Conservation (phyloP, 805 yeast species). For the Tetrapisispora pingtungensis region DNA sequence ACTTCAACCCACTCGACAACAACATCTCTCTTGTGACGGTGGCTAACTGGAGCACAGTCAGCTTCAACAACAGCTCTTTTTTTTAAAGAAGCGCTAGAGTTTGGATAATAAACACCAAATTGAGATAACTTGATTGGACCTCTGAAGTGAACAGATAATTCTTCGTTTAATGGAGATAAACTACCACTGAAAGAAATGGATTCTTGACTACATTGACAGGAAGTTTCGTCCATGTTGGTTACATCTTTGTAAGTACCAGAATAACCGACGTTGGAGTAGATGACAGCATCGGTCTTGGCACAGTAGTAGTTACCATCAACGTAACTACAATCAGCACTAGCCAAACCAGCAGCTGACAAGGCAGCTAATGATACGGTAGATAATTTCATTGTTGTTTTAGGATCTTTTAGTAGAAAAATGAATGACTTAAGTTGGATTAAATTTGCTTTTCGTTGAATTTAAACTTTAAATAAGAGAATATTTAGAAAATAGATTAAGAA, state of each 20-base stretch:
- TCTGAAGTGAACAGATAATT: slow-evolving; percentile 66
- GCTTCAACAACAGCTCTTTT: slow-evolving; percentile 32
- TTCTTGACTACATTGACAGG: slow-evolving; percentile 62
- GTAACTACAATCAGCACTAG: slow-evolving; percentile 35
- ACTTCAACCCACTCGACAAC: slow-evolving; percentile 60
- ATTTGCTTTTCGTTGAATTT: neutral
- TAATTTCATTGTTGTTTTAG: slow-evolving; percentile 1
- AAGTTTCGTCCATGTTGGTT: slow-evolving; percentile 59
- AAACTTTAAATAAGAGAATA: neutral
- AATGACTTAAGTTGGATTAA: slow-evolving; percentile 23
- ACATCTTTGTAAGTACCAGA: slow-evolving; percentile 78
- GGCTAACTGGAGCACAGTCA: slow-evolving; percentile 16
- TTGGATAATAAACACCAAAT: slow-evolving; percentile 82
- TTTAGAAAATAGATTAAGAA: neutral
- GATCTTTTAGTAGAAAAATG: slow-evolving; percentile 10
- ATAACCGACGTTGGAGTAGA: slow-evolving; percentile 67
- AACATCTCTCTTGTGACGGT: slow-evolving; percentile 49
- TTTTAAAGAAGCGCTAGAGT: slow-evolving; percentile 37
- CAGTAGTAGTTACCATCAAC: slow-evolving; percentile 77
- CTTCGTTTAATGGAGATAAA: slow-evolving; percentile 58
- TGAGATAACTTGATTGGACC: slow-evolving; percentile 57
- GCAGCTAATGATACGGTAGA: slow-evolving; percentile 8
- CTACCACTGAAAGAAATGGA: slow-evolving; percentile 49
- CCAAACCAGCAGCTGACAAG: slow-evolving; percentile 19
- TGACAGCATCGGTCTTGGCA: slow-evolving; percentile 52